Conservation (phyloP, 2,329 filamentous ascomycete species). For the Aspergillus fumigatiaffinis region DNA sequence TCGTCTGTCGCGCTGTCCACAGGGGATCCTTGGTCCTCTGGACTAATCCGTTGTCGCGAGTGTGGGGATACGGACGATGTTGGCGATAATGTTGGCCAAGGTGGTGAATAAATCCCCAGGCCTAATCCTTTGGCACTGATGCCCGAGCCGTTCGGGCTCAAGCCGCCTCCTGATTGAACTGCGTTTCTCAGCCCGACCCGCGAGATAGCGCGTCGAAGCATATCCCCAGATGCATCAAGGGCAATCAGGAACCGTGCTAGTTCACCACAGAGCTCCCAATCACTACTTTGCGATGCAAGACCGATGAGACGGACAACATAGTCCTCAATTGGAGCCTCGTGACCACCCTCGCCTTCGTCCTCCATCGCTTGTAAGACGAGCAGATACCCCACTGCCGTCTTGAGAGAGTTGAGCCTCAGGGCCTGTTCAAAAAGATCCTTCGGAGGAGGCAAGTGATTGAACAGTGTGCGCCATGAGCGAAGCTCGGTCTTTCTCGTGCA, state of each 20-base stretch:
- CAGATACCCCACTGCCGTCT: conserved; percentile 95
- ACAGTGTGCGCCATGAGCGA: conserved; percentile 89
- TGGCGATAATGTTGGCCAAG: conserved; percentile 30
- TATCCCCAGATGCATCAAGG: conserved; percentile 80
- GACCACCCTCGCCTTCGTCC: conserved; percentile 42
- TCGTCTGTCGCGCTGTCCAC: not conserved
- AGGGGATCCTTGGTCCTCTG: not conserved
- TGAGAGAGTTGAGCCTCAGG: conserved; percentile 75
- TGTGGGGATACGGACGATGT: conserved; percentile 24
- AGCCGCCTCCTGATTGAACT: conserved; percentile 9
- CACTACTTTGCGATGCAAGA: conserved; percentile 74
- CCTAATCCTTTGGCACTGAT: conserved; percentile 33
- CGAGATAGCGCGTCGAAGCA: conserved; percentile 52
- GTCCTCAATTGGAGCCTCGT: conserved; percentile 51
- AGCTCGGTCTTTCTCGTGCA: conserved; percentile 97
- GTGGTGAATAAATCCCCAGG: conserved; percentile 28
- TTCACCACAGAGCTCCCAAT: conserved; percentile 96
- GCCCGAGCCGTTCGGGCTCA: conserved; percentile 22
- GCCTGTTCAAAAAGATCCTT: conserved; percentile 93
- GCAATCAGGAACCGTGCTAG: conserved; percentile 91
- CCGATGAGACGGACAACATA: conserved; percentile 73
- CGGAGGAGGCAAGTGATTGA: conserved; percentile 83
- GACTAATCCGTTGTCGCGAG: not conserved
- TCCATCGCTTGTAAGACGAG: conserved; percentile 82
- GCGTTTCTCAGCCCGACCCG: conserved; percentile 35